phyloP scores from a whole-genome alignment of 2,329 filamentous ascomycete species.

The Sarocladium brachiariae region DNA sequence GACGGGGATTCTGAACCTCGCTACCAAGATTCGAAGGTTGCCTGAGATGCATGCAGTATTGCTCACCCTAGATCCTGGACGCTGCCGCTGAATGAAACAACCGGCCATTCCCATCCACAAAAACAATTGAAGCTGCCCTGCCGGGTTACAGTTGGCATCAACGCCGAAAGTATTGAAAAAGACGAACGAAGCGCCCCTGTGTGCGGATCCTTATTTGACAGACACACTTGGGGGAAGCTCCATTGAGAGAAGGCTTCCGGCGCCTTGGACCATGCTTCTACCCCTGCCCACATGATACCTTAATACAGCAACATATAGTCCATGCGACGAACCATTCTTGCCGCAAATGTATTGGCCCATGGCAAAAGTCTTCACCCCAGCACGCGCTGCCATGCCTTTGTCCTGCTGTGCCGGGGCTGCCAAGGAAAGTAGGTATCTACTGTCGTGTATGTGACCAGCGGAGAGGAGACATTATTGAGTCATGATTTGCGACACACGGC shows the following conservation, averaged over 20 bases:
- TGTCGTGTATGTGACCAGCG: background rate
- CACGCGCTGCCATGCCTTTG: too few relatives aligned
- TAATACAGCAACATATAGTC: background rate
- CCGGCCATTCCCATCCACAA: background rate
- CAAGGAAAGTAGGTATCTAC: too few relatives aligned
- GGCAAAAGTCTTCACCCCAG: background rate
- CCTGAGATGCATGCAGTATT: background rate
- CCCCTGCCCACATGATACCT: background rate
- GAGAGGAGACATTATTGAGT: too few relatives aligned
- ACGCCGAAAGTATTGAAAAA: too few relatives aligned
- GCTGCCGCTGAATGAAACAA: background rate
- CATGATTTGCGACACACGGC: too few relatives aligned
- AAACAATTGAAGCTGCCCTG: background rate
- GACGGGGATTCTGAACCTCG: background rate
- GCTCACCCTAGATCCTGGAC: conserved; percentile 3
- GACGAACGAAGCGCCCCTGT: too few relatives aligned
- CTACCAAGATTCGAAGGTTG: background rate
- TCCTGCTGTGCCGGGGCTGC: too few relatives aligned
- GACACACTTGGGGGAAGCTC: background rate
- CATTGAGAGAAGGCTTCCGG: background rate
- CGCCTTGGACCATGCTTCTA: background rate
- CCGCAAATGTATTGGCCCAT: background rate
- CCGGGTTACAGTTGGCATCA: too few relatives aligned
- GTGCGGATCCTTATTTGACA: background rate
- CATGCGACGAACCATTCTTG: conserved; percentile 1